Conservation (phyloP, 75 land plant species). For the Isoetes taiwanensis region DNA sequence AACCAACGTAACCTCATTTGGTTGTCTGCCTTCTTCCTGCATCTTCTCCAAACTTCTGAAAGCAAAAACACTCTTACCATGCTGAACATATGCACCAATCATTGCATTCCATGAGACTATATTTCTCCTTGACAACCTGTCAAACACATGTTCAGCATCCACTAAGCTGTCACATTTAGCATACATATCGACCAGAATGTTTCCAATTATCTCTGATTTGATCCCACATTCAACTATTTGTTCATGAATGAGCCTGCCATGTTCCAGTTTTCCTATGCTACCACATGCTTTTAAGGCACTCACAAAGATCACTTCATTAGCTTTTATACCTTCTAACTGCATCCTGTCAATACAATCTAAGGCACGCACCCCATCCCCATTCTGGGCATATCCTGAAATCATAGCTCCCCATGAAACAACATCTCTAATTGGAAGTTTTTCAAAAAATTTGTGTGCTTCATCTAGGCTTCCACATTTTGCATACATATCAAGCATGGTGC, state of each 20-base stretch:
- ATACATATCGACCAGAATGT: constrained; percentile 36
- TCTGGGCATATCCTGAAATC: constrained; percentile 22
- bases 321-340: constrained; percentile 25
- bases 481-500: no score
- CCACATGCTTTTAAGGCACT: constrained; percentile 50
- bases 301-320: constrained; percentile 39
- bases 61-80: constrained; percentile 31
- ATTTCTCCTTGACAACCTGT: constrained; percentile 11
- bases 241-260: constrained; percentile 37
- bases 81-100: constrained; percentile 29
- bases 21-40: constrained; percentile 17
- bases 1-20: constrained; percentile 40
- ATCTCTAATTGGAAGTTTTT: no score
- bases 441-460: no score
- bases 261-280: constrained; percentile 26
- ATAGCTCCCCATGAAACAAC: constrained; percentile 28
- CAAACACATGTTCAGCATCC: constrained; percentile 26
- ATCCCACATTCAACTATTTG: constrained; percentile 22
- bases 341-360: constrained; percentile 18
- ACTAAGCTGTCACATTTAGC: constrained; percentile 31
- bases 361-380: constrained; percentile 16
- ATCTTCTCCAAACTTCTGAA: constrained; percentile 23
- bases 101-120: constrained; percentile 35
- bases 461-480: no score
- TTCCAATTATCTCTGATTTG: constrained; percentile 18